These are phyloP conservation scores for Cryptosporidium viatorum DNA, from an alignment of 169 alveolate genomes.

Conservation along the genomic window DNA sequence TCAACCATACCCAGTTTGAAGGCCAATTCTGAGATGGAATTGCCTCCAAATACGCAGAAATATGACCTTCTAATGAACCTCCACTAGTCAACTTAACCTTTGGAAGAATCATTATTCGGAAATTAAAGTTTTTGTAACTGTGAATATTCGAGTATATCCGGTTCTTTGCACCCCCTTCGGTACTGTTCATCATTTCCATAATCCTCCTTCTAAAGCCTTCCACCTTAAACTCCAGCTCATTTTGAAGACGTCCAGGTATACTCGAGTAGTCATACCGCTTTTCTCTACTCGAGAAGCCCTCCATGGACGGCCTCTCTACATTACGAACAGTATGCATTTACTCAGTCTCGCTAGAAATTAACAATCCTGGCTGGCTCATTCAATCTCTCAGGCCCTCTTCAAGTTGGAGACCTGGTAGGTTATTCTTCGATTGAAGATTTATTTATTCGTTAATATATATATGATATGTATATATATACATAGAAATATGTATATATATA, in stretches of 20 bases:
- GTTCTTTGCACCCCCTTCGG: constrained; percentile 33
- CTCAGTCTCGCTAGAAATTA: background rate
- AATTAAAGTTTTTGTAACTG: constrained; percentile 57
- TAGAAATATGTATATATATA: background rate
- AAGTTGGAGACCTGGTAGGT: background rate
- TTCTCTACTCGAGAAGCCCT: constrained; percentile 22
- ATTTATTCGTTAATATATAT: no score
- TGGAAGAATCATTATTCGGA: constrained; percentile 60
- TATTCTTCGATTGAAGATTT: background rate
- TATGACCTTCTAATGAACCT: constrained; percentile 58
- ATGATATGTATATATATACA: no score
- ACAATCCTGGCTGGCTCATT: background rate
- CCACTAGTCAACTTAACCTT: constrained; percentile 56
- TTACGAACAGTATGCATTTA: constrained; percentile 25
- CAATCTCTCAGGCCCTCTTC: background rate
- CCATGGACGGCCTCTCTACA: constrained; percentile 33
- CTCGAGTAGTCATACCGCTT: constrained; percentile 50
- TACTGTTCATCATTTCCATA: constrained; percentile 52
- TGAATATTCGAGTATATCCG: constrained; percentile 58
- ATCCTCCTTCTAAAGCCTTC: constrained; percentile 34
- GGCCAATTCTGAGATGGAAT: constrained; percentile 86
- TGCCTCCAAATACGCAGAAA: constrained; percentile 85
- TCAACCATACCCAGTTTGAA: constrained; percentile 86
- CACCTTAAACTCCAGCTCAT: constrained; percentile 65
- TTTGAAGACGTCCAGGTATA: constrained; percentile 50